Evolutionary conservation across 73 alveolate genomes (phyloP), one percentile per base, ranked within the genome.

Genomic region (Paramecium biaurelia): DNA sequence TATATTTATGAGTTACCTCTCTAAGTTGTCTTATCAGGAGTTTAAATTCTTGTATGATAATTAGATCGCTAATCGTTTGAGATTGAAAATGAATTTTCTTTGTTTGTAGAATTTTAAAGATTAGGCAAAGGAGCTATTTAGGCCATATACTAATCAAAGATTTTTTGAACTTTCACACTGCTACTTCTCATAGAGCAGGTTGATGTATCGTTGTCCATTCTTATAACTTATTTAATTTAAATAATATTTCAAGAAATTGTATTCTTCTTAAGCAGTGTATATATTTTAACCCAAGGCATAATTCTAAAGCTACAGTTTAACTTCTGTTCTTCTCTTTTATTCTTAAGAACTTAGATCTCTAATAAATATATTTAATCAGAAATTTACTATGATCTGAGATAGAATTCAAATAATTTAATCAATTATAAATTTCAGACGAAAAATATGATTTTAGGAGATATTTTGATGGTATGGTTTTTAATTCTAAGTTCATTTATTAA

Each of bases 201-300:
- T 37, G 87, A 74, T 34, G 59, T 74, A 20, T 74, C 87, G 87
- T 74, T 74, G 11, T 74, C 87, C 87, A 74, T 74, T 7, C 24
- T 67, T 32, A 26, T 53, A 2, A 53, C 68, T 53, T 53, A 53
- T 15, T 53, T 53, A 53, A 53, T 53, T 53, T 53, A 53, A 53
- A 53, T 53, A 53, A 53, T 53, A 18, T 53, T 53, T 53, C 8
- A 10, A 15, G 21, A 18, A 53, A 53, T 53, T 53, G 10, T 18
- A 53, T n/a, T 53, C 14, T 18, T 21, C 18, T 18, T 18, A 7
- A 53, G 30, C 18, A 18, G 68, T 18, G 4, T 18, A 53, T 53
- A 15, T 53, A n/a, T 53, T 18, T 53, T 18, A 5, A 21, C 34
- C 3, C 30, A 53, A 53, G 6, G 5, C 0, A 47, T 5, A n/a